Percentiles rank a stretch among this genome's conserved stretches.
Evolutionary conservation across 441 rosid species (phyloP).

Genomic region (Francoa sonchifolia): DNA sequence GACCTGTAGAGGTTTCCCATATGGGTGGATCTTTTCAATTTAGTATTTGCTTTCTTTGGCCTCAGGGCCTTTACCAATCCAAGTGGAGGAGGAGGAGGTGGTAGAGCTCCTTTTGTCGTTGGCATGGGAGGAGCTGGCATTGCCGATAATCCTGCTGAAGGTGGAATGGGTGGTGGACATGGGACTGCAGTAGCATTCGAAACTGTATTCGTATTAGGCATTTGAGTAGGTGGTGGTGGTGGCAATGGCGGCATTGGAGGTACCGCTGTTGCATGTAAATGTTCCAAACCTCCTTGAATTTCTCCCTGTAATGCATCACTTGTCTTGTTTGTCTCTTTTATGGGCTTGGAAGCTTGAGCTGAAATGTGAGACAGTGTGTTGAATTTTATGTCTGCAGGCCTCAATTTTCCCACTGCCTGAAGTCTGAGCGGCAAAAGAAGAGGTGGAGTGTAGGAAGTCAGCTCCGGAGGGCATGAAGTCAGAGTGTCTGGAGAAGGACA

Average conservation of each 20-base stretch:
- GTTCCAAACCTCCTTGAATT: not conserved
- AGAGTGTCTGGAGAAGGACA: constrained; percentile 10
- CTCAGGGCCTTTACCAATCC: constrained; percentile 38
- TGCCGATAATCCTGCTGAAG: not conserved
- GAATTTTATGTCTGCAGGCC: constrained; percentile 3
- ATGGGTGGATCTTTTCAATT: constrained; percentile 68
- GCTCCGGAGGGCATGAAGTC: not conserved
- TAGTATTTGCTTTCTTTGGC: constrained; percentile 55
- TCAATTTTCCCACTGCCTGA: constrained; percentile 2
- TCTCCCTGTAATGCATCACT: not conserved
- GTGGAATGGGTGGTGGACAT: constrained; percentile 9
- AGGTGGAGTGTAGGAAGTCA: constrained; percentile 3
- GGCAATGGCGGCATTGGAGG: not conserved
- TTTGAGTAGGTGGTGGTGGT: not conserved
- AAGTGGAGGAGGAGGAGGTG: constrained; percentile 53
- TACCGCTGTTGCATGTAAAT: not conserved
- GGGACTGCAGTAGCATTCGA: not conserved
- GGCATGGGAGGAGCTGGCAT: constrained; percentile 23
- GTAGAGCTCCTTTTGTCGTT: constrained; percentile 1
- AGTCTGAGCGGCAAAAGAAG: constrained; percentile 6
- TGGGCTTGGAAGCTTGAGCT: not conserved
- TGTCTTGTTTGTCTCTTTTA: constrained; percentile 1
- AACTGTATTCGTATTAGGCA: too few relatives aligned
- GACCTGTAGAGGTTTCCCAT: constrained; percentile 49
- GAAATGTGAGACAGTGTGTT: not conserved